These are phyloP conservation scores for Sarcodon sp. DNA, from an alignment of 768 basidiomycete species.

Conservation along the genomic window DNA sequence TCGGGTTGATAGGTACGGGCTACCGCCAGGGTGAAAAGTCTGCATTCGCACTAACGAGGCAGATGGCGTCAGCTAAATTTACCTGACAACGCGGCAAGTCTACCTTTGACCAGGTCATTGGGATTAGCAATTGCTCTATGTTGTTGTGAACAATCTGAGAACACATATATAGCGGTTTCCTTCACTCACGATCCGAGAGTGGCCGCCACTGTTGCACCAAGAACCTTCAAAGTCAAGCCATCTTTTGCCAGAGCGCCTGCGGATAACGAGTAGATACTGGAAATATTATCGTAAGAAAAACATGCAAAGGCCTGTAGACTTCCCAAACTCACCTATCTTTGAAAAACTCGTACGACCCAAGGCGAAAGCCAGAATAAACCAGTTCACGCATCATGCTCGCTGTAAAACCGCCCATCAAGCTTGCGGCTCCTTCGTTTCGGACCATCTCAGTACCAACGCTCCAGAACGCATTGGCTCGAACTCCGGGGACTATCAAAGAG, in stretches of 20 bases:
- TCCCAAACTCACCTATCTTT: constrained; percentile 17
- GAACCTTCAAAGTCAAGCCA: constrained; percentile 19
- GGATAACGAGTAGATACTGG: constrained; percentile 12
- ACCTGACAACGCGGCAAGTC: background rate
- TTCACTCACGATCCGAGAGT: constrained; percentile 18
- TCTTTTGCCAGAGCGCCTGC: constrained; percentile 16
- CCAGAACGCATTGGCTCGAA: constrained; percentile 19
- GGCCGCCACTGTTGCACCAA: constrained; percentile 17
- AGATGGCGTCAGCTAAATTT: background rate
- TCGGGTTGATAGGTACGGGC: constrained; percentile 18
- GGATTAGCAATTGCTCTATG: constrained; percentile 21
- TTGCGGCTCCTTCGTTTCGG: constrained; percentile 17
- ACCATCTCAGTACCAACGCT: constrained; percentile 19
- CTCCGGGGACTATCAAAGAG: constrained; percentile 13
- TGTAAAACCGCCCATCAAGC: constrained; percentile 18
- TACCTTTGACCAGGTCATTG: constrained; percentile 22
- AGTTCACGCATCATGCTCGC: constrained; percentile 23
- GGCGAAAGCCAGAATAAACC: constrained; percentile 20
- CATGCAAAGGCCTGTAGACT: no score
- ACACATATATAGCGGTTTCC: background rate
- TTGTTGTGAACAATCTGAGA: background rate
- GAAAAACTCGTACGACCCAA: constrained; percentile 24
- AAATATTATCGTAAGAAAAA: no score
- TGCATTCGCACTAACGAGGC: constrained; percentile 20
- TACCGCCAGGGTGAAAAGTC: constrained; percentile 20